Evolutionary conservation across 2,329 filamentous ascomycete species (phyloP), one percentile per base, ranked within the genome.

Genomic region (Botryotinia narcissicola): DNA sequence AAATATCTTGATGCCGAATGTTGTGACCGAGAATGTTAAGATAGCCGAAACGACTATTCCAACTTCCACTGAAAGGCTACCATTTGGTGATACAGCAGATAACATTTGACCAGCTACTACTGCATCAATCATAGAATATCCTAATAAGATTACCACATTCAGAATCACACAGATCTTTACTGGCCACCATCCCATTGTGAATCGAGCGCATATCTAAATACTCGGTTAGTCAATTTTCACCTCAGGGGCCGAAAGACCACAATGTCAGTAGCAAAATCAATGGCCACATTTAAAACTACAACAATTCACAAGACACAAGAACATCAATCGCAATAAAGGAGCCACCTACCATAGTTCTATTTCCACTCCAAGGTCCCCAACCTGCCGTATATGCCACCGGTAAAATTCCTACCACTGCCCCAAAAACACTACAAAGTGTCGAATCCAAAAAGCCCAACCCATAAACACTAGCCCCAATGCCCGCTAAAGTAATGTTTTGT

Each of bases 61-160:
- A 1, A 92, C 90, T 48, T 88, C 86, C 32, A 92, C 86, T 2
- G 87, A 88, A 81, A 92, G 85, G 74, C 83, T 85, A n/a, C 84
- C 86, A 74, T 86, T 85, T 1, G 83, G 81, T 20, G 88, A 89
- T 6, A 93, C 88, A 2, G 90, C 90, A 7, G 88, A 90, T 2
- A 93, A 82, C 40, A 92, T 91, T 78, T 92, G 90, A 0, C 91
- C 91, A 2, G 88, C 88, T 25, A 93, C 85, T 9, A 92, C 89
- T 48, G 87, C 89, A 79, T 90, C 88, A 29, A 92, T 88, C 79
- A 91, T 82, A 29, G 85, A 84, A 76, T 91, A 91, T 14, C 89
- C 89, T 4, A 91, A 83, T 78, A 91, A 83, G 35, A 90, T 86
- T 62, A 91, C 85, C 64, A 91, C 83, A 77, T 91, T 91, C 73